A percentile compares a stretch with the other conserved stretches of the same genome.
Conservation (phyloP, 192 early-diverging fungal genomes). For the Kickxella alabastrina region DNA sequence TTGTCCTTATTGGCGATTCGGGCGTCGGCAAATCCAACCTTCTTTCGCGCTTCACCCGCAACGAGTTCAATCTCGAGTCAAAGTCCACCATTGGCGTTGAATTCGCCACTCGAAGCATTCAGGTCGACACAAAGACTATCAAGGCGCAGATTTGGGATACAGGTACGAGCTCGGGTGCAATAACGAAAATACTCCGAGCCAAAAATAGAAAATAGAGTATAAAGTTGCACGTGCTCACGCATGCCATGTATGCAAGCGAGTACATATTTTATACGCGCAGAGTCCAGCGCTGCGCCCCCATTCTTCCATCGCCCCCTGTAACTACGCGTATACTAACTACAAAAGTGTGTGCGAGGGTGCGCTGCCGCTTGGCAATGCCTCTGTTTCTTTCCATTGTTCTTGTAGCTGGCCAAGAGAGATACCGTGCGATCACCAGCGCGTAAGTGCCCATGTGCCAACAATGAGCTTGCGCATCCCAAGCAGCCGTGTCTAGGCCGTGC, state of each 20-base stretch:
- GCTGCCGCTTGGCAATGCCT: constrained; percentile 30
- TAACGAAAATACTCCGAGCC: too few relatives aligned
- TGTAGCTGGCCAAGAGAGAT: constrained; percentile 80
- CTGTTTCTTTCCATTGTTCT: background rate
- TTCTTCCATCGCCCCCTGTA: too few relatives aligned
- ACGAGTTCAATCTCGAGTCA: constrained; percentile 97
- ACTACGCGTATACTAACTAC: background rate
- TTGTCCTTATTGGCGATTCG: constrained; percentile 91
- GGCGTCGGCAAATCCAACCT: constrained; percentile 99
- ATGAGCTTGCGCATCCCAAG: constrained; percentile 49
- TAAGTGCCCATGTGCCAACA: constrained; percentile 50
- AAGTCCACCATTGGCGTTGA: constrained; percentile 99
- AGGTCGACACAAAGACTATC: constrained; percentile 96
- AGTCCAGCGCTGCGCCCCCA: too few relatives aligned
- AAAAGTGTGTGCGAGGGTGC: too few relatives aligned
- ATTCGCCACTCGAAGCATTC: constrained; percentile 93
- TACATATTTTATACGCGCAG: too few relatives aligned
- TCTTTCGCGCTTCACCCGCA: constrained; percentile 92
- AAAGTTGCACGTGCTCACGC: too few relatives aligned
- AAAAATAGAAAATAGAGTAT: constrained; percentile 13
- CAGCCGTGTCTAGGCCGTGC: too few relatives aligned
- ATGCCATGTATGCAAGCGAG: too few relatives aligned
- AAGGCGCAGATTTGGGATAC: constrained; percentile 99
- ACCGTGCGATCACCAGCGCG: constrained; percentile 83
- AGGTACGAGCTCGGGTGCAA: constrained; percentile 56